These are phyloP conservation scores for Pyricularia sp. DNA, from an alignment of 2,329 filamentous ascomycete genomes.

Conservation along the genomic window DNA sequence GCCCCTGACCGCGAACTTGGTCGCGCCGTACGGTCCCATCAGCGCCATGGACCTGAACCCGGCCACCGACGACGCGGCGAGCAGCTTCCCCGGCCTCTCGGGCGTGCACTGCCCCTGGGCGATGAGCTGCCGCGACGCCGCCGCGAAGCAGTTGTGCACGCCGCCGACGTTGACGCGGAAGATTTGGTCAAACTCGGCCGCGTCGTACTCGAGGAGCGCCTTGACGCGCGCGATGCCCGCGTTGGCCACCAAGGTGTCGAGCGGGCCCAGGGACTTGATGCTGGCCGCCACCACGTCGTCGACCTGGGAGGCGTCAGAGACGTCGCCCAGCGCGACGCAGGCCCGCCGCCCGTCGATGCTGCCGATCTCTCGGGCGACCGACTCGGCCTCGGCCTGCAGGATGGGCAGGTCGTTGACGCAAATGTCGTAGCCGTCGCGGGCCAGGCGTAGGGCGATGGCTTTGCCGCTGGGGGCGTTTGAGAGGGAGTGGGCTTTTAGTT, in stretches of 20 bases:
- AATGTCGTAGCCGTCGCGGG: slow-evolving; percentile 55
- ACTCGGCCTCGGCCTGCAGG: slow-evolving; percentile 41
- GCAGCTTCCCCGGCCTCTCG: slow-evolving; percentile 33
- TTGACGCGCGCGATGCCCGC: slow-evolving; percentile 53
- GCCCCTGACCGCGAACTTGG: slow-evolving; percentile 59
- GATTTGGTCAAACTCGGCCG: slow-evolving; percentile 48
- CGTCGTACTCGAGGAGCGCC: slow-evolving; percentile 42
- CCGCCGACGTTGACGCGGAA: slow-evolving; percentile 58
- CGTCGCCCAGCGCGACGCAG: slow-evolving; percentile 48
- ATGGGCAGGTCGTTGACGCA: slow-evolving; percentile 53
- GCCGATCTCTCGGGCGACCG: slow-evolving; percentile 42
- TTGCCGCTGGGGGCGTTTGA: slow-evolving; percentile 30
- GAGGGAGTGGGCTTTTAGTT: background rate
- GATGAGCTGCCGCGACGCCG: slow-evolving; percentile 57
- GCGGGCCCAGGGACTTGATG: slow-evolving; percentile 42
- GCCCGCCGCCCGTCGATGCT: slow-evolving; percentile 36
- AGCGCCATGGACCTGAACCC: slow-evolving; percentile 50
- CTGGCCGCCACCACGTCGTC: slow-evolving; percentile 37
- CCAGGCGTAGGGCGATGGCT: slow-evolving; percentile 53
- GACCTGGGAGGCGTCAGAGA: slow-evolving; percentile 46
- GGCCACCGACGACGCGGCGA: slow-evolving; percentile 45
- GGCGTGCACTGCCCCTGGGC: slow-evolving; percentile 34
- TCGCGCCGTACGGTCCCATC: slow-evolving; percentile 53
- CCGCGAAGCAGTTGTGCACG: slow-evolving; percentile 54
- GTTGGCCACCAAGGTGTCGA: slow-evolving; percentile 41